Base-by-base conservation (phyloP, 2,329 filamentous ascomycete genomes). In the Calonectria hawksworthii region DNA sequence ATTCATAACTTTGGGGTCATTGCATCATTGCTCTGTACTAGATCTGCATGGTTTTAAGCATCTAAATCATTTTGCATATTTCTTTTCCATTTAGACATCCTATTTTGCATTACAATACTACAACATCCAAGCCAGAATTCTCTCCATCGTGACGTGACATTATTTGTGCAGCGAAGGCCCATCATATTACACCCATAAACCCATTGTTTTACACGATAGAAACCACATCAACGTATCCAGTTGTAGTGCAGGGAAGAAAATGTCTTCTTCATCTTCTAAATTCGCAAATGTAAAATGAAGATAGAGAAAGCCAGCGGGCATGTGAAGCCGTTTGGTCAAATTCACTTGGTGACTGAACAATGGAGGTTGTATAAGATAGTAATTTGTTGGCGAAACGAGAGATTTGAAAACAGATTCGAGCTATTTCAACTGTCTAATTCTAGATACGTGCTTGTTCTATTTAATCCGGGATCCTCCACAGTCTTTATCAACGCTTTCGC, bases 111-210 rank as follows among this genome's bases (percentile, higher is more conserved):
- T 5, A 32, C 6, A n/a, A 32, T 54, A 5, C n/a, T n/a, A n/a
- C n/a, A n/a, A n/a, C n/a, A n/a, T n/a, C n/a, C n/a, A n/a, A n/a
- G n/a, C n/a, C n/a, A n/a, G n/a, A n/a, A n/a, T n/a, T n/a, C n/a
- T n/a, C n/a, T n/a, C n/a, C n/a, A n/a, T n/a, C n/a, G n/a, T n/a
- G n/a, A n/a, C 9, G 26, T 51, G 5, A 9, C 6, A 26, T 28
- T 13, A 16, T 14, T 26, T 1, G 26, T 18, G 8, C 13, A 28
- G 21, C 50, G 32, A 18, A 54, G 2, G 3, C 11, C 28, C 9
- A 18, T n/a, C 1, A 11, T 2, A 18, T 32, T 1, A 11, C 13
- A 4, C 18, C 4, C 8, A 6, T 21, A 0, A 23, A 2, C 4
- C 8, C 0, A 18, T 28, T 10, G 30, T 30, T 52, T 16, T 23